These are phyloP conservation scores for Geum urbanum DNA, from an alignment of 306 rosid genomes.

Conservation along the genomic window DNA sequence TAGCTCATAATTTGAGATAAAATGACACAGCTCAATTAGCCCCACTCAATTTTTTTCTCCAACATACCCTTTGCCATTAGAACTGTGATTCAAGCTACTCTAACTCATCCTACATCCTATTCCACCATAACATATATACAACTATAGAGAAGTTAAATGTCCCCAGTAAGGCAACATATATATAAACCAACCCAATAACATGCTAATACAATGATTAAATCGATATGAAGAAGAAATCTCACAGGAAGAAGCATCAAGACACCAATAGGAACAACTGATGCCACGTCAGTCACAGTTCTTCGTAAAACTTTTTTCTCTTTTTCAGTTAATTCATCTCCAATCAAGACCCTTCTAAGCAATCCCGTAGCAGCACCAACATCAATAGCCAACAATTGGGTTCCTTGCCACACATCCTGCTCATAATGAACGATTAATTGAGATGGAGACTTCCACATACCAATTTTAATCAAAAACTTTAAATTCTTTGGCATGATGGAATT, in stretches of 20 bases:
- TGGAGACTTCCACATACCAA: background rate
- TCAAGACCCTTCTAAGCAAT: conserved; percentile 65
- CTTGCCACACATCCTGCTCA: conserved; percentile 95
- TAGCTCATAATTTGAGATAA: background rate
- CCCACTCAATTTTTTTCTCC: background rate
- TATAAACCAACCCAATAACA: background rate
- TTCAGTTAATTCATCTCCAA: conserved; percentile 84
- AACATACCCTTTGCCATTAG: background rate
- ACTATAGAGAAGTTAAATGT: background rate
- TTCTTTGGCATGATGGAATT: background rate
- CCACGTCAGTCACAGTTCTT: conserved; percentile 89
- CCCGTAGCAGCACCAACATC: conserved; percentile 75
- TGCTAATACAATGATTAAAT: conserved; percentile 1
- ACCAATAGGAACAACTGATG: conserved; percentile 92
- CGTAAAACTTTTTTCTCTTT: conserved; percentile 78
- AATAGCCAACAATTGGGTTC: conserved; percentile 89
- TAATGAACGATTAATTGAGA: conserved; percentile 7
- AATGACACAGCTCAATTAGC: background rate
- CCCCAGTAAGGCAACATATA: background rate
- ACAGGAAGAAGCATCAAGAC: conserved; percentile 96
- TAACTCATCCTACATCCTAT: background rate
- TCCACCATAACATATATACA: background rate
- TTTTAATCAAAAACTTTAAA: background rate
- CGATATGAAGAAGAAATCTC: conserved; percentile 28
- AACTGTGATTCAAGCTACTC: background rate